Percentiles rank a stretch among this genome's conserved stretches.
These are phyloP conservation scores for Geotrichum australiense DNA, from an alignment of 1,139 yeast genomes.

Conservation along the genomic window DNA sequence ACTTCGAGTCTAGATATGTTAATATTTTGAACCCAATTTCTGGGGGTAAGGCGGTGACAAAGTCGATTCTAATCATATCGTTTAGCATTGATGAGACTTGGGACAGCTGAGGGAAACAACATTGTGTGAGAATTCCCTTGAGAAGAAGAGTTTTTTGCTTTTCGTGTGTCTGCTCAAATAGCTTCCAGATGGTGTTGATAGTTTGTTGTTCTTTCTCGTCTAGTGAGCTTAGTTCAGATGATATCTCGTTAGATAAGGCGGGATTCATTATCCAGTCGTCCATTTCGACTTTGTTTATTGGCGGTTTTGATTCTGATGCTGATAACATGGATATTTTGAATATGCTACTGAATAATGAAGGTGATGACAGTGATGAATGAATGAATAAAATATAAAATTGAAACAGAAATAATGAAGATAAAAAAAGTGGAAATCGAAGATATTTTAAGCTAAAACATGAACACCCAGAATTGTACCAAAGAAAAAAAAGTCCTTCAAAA, in stretches of 20 bases:
- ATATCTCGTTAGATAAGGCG: conserved; percentile 1
- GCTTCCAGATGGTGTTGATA: conserved; percentile 69
- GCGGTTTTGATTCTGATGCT: too few relatives aligned
- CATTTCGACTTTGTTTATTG: too few relatives aligned
- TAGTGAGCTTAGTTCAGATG: conserved; percentile 40
- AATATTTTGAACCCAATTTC: conserved; percentile 79
- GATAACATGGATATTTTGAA: too few relatives aligned
- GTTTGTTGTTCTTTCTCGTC: conserved; percentile 59
- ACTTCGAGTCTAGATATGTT: conserved; percentile 83
- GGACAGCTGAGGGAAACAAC: conserved; percentile 95
- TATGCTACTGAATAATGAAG: too few relatives aligned
- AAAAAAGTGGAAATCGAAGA: too few relatives aligned
- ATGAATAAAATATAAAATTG: too few relatives aligned
- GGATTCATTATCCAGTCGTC: conserved; percentile 5
- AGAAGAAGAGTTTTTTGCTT: conserved; percentile 66
- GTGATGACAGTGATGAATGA: too few relatives aligned
- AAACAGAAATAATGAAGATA: too few relatives aligned
- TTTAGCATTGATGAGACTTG: conserved; percentile 74
- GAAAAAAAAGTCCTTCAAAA: too few relatives aligned
- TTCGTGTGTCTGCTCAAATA: conserved; percentile 65
- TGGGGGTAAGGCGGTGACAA: conserved; percentile 73
- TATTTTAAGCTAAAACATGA: too few relatives aligned
- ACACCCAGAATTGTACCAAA: too few relatives aligned
- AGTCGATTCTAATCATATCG: conserved; percentile 77
- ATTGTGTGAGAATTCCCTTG: conserved; percentile 77